These are phyloP conservation scores for Pseudocercospora macadamiae DNA, from an alignment of 2,329 filamentous ascomycete species.

Conservation along the genomic window DNA sequence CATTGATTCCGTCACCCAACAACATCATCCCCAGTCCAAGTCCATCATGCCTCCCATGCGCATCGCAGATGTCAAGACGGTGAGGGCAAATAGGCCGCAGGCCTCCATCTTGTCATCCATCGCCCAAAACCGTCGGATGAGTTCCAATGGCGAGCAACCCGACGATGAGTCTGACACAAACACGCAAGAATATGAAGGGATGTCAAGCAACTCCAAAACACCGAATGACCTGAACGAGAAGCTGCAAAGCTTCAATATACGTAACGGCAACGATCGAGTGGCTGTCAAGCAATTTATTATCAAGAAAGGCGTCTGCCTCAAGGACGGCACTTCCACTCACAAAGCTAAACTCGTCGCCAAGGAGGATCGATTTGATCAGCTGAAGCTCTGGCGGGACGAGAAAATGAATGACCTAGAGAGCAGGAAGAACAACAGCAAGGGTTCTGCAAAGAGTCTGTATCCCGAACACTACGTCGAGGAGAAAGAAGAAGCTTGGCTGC, in stretches of 20 bases:
- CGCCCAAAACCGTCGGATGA: no score
- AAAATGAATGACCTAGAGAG: neutral
- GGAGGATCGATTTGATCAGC: conserved; percentile 4
- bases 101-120: no score
- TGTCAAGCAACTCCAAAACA: neutral
- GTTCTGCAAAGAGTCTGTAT: neutral
- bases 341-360: neutral
- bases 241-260: neutral
- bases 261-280: neutral
- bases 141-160: no score
- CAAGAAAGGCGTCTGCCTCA: neutral
- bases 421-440: neutral
- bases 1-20: no score
- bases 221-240: neutral
- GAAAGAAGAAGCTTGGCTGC: conserved; percentile 13
- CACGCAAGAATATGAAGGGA: no score
- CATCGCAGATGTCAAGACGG: no score
- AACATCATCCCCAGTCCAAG: no score
- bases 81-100: no score
- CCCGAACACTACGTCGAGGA: conserved; percentile 9
- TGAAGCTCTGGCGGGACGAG: conserved; percentile 3
- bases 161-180: no score
- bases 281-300: neutral
- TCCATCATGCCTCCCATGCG: no score
- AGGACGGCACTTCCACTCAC: neutral